Conservation (phyloP, 305 asterid species). For the Solanum hybrid region DNA sequence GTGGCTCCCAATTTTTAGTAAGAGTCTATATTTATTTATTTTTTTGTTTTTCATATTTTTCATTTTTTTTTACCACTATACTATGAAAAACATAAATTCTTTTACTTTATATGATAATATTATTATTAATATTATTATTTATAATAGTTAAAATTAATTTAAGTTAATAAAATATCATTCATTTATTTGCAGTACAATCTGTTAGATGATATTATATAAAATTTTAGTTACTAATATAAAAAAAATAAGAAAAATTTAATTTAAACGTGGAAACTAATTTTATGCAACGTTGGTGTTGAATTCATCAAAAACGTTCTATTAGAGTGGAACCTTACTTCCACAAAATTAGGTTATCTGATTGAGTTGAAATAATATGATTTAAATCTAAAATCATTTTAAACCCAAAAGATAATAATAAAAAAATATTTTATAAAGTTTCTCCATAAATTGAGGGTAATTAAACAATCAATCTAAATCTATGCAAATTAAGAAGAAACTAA, state of each 20-base stretch:
- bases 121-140: not conserved
- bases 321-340: not conserved
- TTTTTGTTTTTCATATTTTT: not conserved
- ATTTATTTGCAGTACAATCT: not conserved
- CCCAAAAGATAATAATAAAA: not conserved
- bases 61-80: not conserved
- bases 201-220: not conserved
- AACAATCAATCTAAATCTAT: not conserved
- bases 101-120: not conserved
- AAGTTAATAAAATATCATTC: not conserved
- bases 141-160: not conserved
- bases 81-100: not conserved
- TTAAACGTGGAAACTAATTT: not conserved
- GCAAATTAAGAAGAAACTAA: not conserved
- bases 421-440: not conserved
- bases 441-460: not conserved
- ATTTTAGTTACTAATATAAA: not conserved
- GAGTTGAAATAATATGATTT: not conserved
- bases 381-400: not conserved
- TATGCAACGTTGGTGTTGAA: not conserved
- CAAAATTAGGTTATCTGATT: not conserved
- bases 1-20: not conserved
- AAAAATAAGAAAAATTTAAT: not conserved
- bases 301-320: not conserved
- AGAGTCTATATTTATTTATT: not conserved